A percentile compares a stretch with the other conserved stretches of the same genome.
phyloP scores from a whole-genome alignment of 768 basidiomycete genomes.

The Mycena amicta region DNA sequence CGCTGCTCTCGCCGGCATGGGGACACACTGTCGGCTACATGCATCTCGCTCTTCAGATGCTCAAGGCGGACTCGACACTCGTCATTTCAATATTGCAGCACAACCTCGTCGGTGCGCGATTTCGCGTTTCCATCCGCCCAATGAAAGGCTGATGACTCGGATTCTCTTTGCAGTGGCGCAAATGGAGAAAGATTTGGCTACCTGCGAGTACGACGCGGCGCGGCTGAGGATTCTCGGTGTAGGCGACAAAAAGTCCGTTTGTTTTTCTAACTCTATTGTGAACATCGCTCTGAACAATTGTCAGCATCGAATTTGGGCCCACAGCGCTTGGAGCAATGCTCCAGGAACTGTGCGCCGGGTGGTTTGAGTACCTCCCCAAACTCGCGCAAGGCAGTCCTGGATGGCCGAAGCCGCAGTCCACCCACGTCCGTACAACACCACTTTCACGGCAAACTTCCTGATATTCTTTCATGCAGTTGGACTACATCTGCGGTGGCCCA shows the following conservation, averaged over 20 bases:
- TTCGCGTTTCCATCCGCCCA: background rate
- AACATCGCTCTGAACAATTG: background rate
- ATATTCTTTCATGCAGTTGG: slow-evolving; percentile 2
- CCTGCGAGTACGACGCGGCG: slow-evolving; percentile 2
- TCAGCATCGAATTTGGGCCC: background rate
- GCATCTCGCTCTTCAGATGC: background rate
- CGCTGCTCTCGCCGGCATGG: slow-evolving; percentile 6
- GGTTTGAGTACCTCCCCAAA: background rate
- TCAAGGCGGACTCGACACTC: background rate
- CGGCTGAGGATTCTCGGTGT: slow-evolving; percentile 7
- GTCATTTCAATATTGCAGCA: slow-evolving; percentile 7
- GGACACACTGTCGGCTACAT: slow-evolving; percentile 11
- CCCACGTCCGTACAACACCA: slow-evolving; percentile 8
- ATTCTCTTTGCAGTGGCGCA: background rate
- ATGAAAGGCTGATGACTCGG: background rate
- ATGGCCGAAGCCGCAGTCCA: slow-evolving; percentile 13
- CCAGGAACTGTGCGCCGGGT: slow-evolving; percentile 7
- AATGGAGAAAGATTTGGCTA: slow-evolving; percentile 7
- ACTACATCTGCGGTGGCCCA: slow-evolving; percentile 4
- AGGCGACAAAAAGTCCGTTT: slow-evolving; percentile 1
- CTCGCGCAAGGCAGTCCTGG: background rate
- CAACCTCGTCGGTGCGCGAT: background rate
- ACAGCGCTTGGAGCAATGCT: background rate
- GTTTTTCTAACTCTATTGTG: no score
- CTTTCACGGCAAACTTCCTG: background rate